phyloP scores from a whole-genome alignment of 1,284 basidiomycete species.

The Ceratobasidium sp. region DNA sequence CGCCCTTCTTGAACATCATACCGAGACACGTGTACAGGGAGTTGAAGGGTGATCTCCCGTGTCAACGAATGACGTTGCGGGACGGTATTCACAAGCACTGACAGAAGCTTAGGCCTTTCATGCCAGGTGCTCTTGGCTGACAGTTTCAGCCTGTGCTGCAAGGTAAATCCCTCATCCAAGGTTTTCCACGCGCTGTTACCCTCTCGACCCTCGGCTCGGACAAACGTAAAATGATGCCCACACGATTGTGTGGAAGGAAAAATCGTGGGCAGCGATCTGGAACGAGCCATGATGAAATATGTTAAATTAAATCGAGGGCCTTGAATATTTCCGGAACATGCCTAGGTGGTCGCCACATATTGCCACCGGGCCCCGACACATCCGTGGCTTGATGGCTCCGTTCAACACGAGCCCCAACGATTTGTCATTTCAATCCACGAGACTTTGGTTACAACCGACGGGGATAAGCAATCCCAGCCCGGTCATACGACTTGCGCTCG shows the following conservation, averaged over 20 bases:
- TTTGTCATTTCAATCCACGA: background rate
- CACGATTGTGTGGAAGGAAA: background rate
- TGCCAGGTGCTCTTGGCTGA: background rate
- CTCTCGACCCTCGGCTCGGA: background rate
- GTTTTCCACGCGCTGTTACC: background rate
- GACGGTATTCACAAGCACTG: background rate
- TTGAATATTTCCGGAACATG: background rate
- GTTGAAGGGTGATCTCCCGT: too few relatives aligned
- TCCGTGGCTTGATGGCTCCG: background rate
- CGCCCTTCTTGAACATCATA: background rate
- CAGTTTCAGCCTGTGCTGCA: background rate
- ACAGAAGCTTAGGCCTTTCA: background rate
- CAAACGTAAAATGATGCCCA: background rate
- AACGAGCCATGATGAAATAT: too few relatives aligned
- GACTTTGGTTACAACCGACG: background rate
- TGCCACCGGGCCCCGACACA: background rate
- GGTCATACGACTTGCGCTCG: background rate
- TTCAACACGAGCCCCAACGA: background rate
- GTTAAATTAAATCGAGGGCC: too few relatives aligned
- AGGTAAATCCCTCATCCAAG: background rate
- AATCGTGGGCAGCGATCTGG: background rate
- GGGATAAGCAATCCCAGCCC: background rate
- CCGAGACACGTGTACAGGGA: background rate
- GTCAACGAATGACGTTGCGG: background rate
- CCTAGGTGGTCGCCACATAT: background rate